Conservation (phyloP, 192 early-diverging fungal genomes). For the Phycomyces nitens region DNA sequence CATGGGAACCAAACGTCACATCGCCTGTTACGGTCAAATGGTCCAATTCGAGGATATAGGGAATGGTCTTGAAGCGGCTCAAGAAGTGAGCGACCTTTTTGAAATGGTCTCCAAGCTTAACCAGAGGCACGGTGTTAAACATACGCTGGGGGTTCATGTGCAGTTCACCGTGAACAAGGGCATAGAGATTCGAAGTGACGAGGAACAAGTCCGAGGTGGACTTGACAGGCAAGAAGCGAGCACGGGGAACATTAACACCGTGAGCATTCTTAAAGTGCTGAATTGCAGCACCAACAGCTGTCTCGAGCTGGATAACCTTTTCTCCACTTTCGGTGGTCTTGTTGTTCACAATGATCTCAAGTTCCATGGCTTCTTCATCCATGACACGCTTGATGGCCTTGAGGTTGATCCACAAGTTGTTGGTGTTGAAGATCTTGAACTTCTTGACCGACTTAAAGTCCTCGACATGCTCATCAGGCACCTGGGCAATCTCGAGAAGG, state of each 20-base stretch:
- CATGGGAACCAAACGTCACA: constrained; percentile 93
- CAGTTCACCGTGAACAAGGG: constrained; percentile 89
- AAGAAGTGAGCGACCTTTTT: constrained; percentile 91
- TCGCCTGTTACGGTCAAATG: constrained; percentile 98
- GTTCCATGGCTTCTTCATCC: constrained; percentile 68
- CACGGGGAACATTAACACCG: constrained; percentile 97
- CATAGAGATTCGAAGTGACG: constrained; percentile 94
- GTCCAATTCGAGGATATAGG: constrained; percentile 95
- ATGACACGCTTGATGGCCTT: constrained; percentile 87
- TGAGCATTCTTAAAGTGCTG: constrained; percentile 94
- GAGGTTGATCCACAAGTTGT: constrained; percentile 84
- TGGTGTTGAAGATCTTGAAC: constrained; percentile 99
- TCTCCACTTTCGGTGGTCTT: constrained; percentile 93
- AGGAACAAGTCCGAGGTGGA: constrained; percentile 96
- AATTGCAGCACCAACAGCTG: constrained; percentile 97
- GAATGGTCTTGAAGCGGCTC: constrained; percentile 85
- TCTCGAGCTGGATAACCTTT: constrained; percentile 97
- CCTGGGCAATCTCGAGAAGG: constrained; percentile 97
- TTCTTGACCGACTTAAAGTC: constrained; percentile 99
- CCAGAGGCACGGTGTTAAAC: constrained; percentile 88
- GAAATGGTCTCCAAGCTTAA: constrained; percentile 98
- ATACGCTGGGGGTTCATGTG: constrained; percentile 88
- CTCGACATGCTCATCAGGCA: constrained; percentile 93
- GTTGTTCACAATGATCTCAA: constrained; percentile 97
- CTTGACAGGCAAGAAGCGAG: constrained; percentile 98